Conservation (phyloP, 2,329 filamentous ascomycete genomes). For the Penicillium sp. region DNA sequence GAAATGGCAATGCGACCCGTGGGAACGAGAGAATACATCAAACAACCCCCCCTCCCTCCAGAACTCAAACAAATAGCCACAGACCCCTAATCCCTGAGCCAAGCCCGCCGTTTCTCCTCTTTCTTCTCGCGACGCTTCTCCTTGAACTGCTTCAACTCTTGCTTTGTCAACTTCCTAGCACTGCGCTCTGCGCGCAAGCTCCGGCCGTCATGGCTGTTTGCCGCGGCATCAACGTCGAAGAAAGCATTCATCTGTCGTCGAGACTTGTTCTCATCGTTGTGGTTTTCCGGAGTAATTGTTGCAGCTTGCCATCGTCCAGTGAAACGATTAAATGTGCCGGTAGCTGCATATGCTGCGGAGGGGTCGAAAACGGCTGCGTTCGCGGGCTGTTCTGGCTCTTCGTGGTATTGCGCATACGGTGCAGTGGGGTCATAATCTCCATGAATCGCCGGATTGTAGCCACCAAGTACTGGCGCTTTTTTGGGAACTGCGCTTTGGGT, state of each 20-base stretch:
- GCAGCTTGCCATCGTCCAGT: constrained; percentile 76
- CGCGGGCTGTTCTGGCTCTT: constrained; percentile 30
- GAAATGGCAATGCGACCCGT: constrained; percentile 11
- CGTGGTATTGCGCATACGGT: constrained; percentile 73
- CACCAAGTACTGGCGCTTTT: constrained; percentile 54
- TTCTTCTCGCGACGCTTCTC: constrained; percentile 86
- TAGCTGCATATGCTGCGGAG: constrained; percentile 59
- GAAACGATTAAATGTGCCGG: constrained; percentile 84
- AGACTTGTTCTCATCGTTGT: constrained; percentile 85
- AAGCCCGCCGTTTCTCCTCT: constrained; percentile 89
- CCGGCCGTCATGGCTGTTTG: constrained; percentile 83
- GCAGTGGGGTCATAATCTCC: constrained; percentile 94
- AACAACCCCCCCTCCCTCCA: not conserved
- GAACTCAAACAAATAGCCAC: constrained; percentile 29
- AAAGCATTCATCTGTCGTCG: constrained; percentile 86
- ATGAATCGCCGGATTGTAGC: constrained; percentile 95
- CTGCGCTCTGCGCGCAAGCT: constrained; percentile 89
- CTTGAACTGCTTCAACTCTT: constrained; percentile 86
- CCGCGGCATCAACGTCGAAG: constrained; percentile 93
- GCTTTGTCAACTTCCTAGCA: constrained; percentile 77
- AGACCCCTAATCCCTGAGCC: constrained; percentile 69
- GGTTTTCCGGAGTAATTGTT: constrained; percentile 67
- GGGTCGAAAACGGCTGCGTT: constrained; percentile 34
- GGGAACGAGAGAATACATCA: constrained; percentile 8
- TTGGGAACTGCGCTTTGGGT: constrained; percentile 30